phyloP scores from a whole-genome alignment of 768 basidiomycete genomes.

The Mycena venus region DNA sequence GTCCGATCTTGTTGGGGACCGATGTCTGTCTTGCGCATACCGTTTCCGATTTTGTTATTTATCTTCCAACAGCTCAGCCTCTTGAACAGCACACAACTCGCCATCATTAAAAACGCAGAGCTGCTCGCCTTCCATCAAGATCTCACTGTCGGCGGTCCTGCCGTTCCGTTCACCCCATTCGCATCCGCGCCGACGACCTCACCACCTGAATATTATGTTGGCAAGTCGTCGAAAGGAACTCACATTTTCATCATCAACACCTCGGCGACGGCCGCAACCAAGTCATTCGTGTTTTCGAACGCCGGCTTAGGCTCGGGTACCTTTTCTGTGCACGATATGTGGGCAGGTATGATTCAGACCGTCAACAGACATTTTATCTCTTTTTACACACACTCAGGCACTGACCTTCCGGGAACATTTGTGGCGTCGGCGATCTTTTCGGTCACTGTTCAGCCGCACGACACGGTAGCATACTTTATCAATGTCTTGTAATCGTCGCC shows the following conservation, averaged over 20 bases:
- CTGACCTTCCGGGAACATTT: slow-evolving; percentile 58
- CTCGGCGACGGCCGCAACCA: slow-evolving; percentile 51
- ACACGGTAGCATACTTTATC: slow-evolving; percentile 65
- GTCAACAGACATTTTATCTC: background rate
- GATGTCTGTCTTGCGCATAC: slow-evolving; percentile 44
- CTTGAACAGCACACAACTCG: slow-evolving; percentile 56
- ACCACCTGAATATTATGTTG: slow-evolving; percentile 67
- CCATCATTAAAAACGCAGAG: slow-evolving; percentile 65
- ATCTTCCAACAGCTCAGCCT: slow-evolving; percentile 50
- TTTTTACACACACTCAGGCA: background rate
- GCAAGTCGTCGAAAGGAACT: slow-evolving; percentile 60
- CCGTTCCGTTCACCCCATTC: slow-evolving; percentile 60
- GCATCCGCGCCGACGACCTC: slow-evolving; percentile 54
- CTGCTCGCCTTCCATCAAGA: slow-evolving; percentile 71
- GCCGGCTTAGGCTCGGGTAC: slow-evolving; percentile 56
- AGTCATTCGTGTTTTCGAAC: slow-evolving; percentile 59
- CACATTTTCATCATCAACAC: slow-evolving; percentile 72
- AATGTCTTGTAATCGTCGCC: slow-evolving; percentile 21
- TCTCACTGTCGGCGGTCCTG: slow-evolving; percentile 57
- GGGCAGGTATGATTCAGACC: slow-evolving; percentile 46
- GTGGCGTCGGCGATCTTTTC: slow-evolving; percentile 51
- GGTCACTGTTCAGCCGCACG: slow-evolving; percentile 60
- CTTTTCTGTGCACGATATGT: slow-evolving; percentile 68
- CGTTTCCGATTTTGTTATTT: background rate
- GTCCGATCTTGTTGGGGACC: slow-evolving; percentile 67